Base-by-base conservation (phyloP, 2,329 filamentous ascomycete species). In the Venturia effusa region DNA sequence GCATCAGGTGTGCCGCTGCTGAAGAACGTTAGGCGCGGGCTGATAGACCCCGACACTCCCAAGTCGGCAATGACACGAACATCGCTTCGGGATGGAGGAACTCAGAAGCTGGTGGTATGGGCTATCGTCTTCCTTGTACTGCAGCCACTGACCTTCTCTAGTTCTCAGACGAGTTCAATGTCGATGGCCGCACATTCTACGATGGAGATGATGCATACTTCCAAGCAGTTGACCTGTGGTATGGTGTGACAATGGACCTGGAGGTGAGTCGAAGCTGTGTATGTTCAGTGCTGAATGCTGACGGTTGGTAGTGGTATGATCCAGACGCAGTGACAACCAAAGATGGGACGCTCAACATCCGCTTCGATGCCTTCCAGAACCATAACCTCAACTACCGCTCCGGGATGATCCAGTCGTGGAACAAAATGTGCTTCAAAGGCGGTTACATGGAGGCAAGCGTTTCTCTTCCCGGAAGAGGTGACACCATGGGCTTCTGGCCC, bases 381-480 rank as follows among this genome's bases (percentile, higher is more conserved):
- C 86, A 89, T 71, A 81, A 81, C 59, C 75, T 88, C 27, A 80
- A 87, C 66, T 89, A 86, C 70, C 81, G 87, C 61, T 89, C 86
- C 6, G 86, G 86, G n/a, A 89, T 89, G 87, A 68, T 89, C 10
- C 86, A 89, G 69, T 88, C 84, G 13, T 89, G 87, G 87, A 89
- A 89, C 72, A 84, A 88, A 71, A 71, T 89, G 63, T 88, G 87
- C 73, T 89, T 89, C 76, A 88, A 87, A 66, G 86, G 86, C 39
- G 87, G 87, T 3, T 81, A 86, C 59, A 71, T 90, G 17, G 87
- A 90, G 74, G 86, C 86, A 24, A 87, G 84, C 69, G 84, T 89
- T 62, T 89, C 87, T 4, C 77, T 90, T 6, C 87, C 87, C 17
- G 87, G 87, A 19, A 75, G 79, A 59, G 87, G 87, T 57, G 84